phyloP scores from a whole-genome alignment of 257 asterid genomes.

The Capsicum chinense region DNA sequence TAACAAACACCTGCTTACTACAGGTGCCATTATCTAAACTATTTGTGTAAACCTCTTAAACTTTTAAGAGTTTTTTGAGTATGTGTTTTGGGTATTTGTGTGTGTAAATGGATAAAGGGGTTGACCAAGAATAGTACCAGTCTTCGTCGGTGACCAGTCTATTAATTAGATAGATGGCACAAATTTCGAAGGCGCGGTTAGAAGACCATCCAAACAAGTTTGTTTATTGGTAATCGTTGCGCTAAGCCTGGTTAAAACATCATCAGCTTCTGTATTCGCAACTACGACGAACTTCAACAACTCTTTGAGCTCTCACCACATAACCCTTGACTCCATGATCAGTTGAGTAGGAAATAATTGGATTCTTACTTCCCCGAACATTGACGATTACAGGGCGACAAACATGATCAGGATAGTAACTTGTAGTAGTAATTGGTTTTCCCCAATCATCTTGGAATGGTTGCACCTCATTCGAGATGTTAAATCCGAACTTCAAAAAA shows the following conservation, averaged over 20 bases:
- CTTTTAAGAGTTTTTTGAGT: no score
- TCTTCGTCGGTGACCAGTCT: no score
- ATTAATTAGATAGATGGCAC: neutral
- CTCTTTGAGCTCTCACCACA: no score
- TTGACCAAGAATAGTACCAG: no score
- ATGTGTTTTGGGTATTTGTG: no score
- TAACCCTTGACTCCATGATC: no score
- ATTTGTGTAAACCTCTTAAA: no score
- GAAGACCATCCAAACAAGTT: constrained; percentile 45
- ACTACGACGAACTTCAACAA: neutral
- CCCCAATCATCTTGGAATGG: constrained; percentile 18
- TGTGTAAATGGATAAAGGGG: no score
- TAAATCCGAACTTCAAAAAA: neutral
- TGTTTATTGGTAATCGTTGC: constrained; percentile 41
- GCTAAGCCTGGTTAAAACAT: constrained; percentile 35
- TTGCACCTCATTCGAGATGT: neutral
- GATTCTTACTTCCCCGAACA: no score
- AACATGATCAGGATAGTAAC: constrained; percentile 28
- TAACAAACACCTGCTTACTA: no score
- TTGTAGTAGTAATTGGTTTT: neutral
- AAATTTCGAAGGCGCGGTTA: constrained; percentile 21
- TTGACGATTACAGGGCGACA: constrained; percentile 15
- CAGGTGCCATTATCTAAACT: no score
- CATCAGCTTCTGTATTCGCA: constrained; percentile 16
- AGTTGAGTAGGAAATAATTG: no score